Evolutionary conservation across 345 rosid genomes (phyloP).

Genomic region (Hevea brasiliensis): DNA sequence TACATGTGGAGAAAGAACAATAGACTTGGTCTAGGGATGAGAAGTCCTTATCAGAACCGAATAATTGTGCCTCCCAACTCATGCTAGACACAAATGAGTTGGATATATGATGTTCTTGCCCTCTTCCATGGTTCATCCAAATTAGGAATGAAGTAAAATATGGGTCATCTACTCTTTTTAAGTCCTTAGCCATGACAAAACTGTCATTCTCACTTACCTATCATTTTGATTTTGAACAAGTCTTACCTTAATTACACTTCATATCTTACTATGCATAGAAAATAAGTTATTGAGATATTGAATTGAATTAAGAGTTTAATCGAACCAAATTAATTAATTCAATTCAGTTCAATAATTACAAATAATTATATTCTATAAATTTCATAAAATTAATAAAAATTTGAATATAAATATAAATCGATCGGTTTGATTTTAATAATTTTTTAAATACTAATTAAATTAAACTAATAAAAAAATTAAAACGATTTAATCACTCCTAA

Average conservation of each 20-base stretch:
- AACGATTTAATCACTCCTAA: too few relatives aligned
- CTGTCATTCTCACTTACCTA: neutral
- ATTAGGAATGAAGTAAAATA: neutral
- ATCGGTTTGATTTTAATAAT: too few relatives aligned
- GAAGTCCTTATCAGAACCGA: neutral
- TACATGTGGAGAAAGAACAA: neutral
- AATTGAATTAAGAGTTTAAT: too few relatives aligned
- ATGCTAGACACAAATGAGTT: neutral
- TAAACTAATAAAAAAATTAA: too few relatives aligned
- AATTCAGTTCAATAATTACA: too few relatives aligned
- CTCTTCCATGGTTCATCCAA: neutral
- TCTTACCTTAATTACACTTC: neutral
- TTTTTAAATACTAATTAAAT: too few relatives aligned
- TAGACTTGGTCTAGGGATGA: neutral
- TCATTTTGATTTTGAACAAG: slow-evolving; percentile 5
- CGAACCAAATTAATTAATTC: too few relatives aligned
- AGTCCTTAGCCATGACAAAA: neutral
- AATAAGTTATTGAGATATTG: too few relatives aligned
- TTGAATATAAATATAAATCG: too few relatives aligned
- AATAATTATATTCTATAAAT: too few relatives aligned
- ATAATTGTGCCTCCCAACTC: neutral
- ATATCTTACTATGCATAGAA: too few relatives aligned
- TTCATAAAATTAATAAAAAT: too few relatives aligned
- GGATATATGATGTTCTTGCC: neutral
- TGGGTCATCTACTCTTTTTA: neutral